A percentile compares a stretch with the other conserved stretches of the same genome.
phyloP scores from a whole-genome alignment of 441 rosid genomes.

The Melastoma candidum region DNA sequence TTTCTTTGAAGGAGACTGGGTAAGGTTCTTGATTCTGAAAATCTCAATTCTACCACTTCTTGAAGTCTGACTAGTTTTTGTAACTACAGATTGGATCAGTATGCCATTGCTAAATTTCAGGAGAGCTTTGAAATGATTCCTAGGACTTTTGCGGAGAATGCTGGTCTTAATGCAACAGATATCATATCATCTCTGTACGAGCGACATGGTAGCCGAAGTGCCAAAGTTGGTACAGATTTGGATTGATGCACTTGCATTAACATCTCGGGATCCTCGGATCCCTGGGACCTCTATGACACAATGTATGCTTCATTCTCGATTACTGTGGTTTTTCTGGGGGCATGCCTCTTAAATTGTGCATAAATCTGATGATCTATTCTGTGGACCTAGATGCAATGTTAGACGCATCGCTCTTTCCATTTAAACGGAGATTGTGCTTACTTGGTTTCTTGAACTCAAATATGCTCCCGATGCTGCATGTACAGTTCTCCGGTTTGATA shows the following conservation, averaged over 20 bases:
- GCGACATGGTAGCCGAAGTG: constrained; percentile 88
- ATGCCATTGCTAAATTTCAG: constrained; percentile 90
- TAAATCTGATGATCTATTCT: too few relatives aligned
- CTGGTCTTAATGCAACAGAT: constrained; percentile 96
- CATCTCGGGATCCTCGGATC: constrained; percentile 36
- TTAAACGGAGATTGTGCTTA: not conserved
- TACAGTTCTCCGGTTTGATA: constrained; percentile 95
- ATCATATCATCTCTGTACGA: constrained; percentile 87
- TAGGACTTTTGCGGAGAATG: constrained; percentile 89
- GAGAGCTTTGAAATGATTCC: constrained; percentile 99
- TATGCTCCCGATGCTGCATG: constrained; percentile 96
- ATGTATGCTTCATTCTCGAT: constrained; percentile 36
- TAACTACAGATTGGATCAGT: constrained; percentile 84
- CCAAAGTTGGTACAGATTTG: constrained; percentile 85
- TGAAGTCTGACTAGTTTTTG: not conserved
- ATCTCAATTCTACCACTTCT: too few relatives aligned
- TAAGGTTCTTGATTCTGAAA: constrained; percentile 13
- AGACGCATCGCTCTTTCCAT: too few relatives aligned
- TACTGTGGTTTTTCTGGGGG: too few relatives aligned
- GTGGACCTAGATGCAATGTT: too few relatives aligned
- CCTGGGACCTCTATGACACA: constrained; percentile 92
- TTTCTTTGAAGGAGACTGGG: constrained; percentile 95
- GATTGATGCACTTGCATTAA: constrained; percentile 79
- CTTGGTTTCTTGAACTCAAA: constrained; percentile 29
- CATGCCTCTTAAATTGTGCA: too few relatives aligned